Conservation (phyloP, 805 yeast species). For the Kuraishia piskuri region DNA sequence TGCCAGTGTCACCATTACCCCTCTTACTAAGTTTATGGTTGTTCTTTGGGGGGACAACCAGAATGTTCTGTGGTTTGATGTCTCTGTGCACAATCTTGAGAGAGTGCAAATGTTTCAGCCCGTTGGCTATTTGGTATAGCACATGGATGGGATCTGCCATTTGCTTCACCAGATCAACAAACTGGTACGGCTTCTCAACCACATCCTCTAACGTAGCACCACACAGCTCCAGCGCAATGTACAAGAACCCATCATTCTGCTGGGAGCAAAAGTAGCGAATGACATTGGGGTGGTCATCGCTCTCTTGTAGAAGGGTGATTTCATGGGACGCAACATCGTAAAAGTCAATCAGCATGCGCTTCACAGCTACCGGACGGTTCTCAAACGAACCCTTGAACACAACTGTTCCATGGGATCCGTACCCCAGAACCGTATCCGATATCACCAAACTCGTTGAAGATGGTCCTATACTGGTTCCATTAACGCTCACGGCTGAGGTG, state of each 20-base stretch:
- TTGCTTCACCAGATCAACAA: conserved; percentile 24
- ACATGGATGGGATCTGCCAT: conserved; percentile 42
- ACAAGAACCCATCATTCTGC: conserved; percentile 75
- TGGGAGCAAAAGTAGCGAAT: conserved; percentile 92
- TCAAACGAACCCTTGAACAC: conserved; percentile 89
- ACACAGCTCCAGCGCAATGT: conserved; percentile 90
- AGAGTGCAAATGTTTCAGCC: conserved; percentile 80
- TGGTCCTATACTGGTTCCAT: conserved; percentile 10
- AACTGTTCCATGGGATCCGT: conserved; percentile 95
- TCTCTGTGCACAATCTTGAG: conserved; percentile 92
- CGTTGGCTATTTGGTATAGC: conserved; percentile 71
- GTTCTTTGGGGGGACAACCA: conserved; percentile 66
- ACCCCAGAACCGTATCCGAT: conserved; percentile 75
- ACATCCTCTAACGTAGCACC: conserved; percentile 83
- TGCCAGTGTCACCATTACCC: background rate
- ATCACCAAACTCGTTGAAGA: conserved; percentile 46
- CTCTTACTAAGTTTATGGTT: background rate
- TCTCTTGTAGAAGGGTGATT: conserved; percentile 77
- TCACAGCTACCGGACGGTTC: conserved; percentile 91
- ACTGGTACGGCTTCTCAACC: conserved; percentile 44
- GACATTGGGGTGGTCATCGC: conserved; percentile 96
- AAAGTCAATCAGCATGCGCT: conserved; percentile 86
- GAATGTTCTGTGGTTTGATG: conserved; percentile 87
- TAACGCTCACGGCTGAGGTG: background rate
- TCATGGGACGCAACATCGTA: conserved; percentile 93